Base-by-base conservation (phyloP, 768 basidiomycete species). In the Suillus placidus region DNA sequence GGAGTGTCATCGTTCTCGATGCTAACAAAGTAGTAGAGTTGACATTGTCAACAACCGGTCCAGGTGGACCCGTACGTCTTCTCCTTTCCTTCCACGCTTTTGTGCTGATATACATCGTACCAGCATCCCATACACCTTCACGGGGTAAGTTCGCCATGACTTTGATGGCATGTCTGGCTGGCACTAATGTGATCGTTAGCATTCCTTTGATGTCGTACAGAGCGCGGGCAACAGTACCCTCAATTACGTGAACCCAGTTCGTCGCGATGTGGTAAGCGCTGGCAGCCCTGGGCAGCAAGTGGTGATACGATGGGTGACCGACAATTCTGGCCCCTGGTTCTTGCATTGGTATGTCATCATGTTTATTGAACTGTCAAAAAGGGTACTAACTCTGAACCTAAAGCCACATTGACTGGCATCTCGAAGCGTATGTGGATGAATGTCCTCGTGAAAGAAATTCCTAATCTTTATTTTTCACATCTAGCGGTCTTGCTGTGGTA, bases 1-100 rank as follows among this genome's bases (percentile, higher is more conserved):
- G 81, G 3, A 79, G 76, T 38, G 77, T 83, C 6, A 81, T 81
- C 61, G 68, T 69, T 6, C 68, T 85, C 16, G 80, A 79, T 1
- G 71, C 70, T 1, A 82, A 83, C 66, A 78, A 80, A 42, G 74
- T 80, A 54, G 76, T 85, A 60, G 82, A 23, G 32, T 3, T 67
- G 47, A 58, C 57, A 30, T 51, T 51, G 4, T 51, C 49, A 51
- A 26, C 49, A 16, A 51, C 49, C 1, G 49, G 49, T 30, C 6
- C 2, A 16, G 26, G 7, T 30, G 49, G 14, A 51, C 49, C 49
- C 26, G 49, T 51, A 51, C 14, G 49, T 30, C 49, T 16, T 51
- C 16, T 51, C 49, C 3, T 16, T 26, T 30, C 49, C 26, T 51
- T 30, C 14, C 3, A 26, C 14, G 0, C 4, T 26, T 16, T 8